Base-by-base conservation (phyloP, 495 filamentous ascomycete species). In the Hypoxylon fuscum region DNA sequence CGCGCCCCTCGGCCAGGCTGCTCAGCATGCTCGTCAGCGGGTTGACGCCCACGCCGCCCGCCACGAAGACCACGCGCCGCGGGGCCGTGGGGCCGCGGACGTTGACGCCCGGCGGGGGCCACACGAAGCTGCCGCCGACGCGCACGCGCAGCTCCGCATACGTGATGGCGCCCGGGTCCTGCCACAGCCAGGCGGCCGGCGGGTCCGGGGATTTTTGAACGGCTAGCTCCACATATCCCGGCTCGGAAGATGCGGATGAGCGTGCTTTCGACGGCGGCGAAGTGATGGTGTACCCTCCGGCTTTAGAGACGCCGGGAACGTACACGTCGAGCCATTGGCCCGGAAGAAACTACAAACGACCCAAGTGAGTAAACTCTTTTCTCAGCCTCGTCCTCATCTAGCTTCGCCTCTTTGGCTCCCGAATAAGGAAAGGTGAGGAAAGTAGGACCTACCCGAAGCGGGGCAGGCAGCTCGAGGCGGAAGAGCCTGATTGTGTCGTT, bases 321-420 rank as follows among this genome's bases (percentile, higher is more conserved):
- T 90, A 85, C 5, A 93, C 86, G 69, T 97, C 93, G 49, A 97
- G 81, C 92, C 92, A 97, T 81, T 97, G 93, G 29, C 93, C 93
- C 1, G 93, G 88, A 22, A 88, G 77, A 73, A 94, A 95, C 84
- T 87, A 66, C 52, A 54, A 57, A 40, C 62, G 25, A 46, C 27
- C 20, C 48, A 57, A 50, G 11, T 32, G 32, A 47, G 46, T 52
- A 29, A 27, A 14, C n/a, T 11, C 12, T 18, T 4, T 12, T 61
- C 23, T 23, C 10, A 25, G 25, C 10, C 4, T 9, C 18, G 11
- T 37, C 6, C 9, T n/a, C 43, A 11, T 6, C 18, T 32, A 12
- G 32, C 7, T 35, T 35, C 32, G 32, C 4, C 2, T 5, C 12
- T 10, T 35, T 3, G 3, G 25, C 25, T 27, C 25, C 4, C 8